These are phyloP conservation scores for Colletotrichum eleusines DNA, from an alignment of 2,329 filamentous ascomycete genomes.

Conservation along the genomic window DNA sequence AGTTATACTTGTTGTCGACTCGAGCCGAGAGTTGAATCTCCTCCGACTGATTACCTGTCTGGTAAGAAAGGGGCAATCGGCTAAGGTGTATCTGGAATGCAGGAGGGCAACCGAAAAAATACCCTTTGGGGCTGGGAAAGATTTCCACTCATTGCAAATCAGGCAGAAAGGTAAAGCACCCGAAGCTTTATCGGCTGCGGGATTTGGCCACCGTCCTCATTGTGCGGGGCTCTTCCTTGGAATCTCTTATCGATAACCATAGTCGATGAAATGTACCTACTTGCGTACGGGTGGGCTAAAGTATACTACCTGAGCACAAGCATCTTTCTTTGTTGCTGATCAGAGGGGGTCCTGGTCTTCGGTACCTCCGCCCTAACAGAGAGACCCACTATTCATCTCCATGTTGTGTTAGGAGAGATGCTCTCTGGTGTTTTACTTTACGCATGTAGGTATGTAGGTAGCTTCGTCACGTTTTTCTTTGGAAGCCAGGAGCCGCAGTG, in stretches of 20 bases:
- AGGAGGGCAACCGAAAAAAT: background rate
- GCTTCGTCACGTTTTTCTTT: background rate
- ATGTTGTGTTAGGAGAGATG: background rate
- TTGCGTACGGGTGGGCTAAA: background rate
- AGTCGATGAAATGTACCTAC: background rate
- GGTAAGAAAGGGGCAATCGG: background rate
- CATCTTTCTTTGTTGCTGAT: constrained; percentile 7
- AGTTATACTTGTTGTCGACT: background rate
- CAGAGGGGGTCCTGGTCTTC: constrained; percentile 4
- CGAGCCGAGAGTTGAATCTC: background rate
- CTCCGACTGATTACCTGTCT: background rate
- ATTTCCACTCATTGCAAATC: background rate
- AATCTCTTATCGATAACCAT: constrained; percentile 3
- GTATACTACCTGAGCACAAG: background rate
- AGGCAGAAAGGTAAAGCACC: background rate
- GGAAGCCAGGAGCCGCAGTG: background rate
- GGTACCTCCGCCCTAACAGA: background rate
- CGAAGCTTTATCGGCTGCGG: background rate
- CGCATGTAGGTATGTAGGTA: too few species aligned
- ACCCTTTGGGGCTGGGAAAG: background rate
- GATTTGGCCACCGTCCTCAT: background rate
- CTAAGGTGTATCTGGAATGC: background rate
- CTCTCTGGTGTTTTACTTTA: background rate
- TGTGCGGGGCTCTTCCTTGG: background rate
- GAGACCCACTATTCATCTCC: background rate